Base-by-base conservation (phyloP, 257 asterid genomes). In the Nicotiana tabacum region DNA sequence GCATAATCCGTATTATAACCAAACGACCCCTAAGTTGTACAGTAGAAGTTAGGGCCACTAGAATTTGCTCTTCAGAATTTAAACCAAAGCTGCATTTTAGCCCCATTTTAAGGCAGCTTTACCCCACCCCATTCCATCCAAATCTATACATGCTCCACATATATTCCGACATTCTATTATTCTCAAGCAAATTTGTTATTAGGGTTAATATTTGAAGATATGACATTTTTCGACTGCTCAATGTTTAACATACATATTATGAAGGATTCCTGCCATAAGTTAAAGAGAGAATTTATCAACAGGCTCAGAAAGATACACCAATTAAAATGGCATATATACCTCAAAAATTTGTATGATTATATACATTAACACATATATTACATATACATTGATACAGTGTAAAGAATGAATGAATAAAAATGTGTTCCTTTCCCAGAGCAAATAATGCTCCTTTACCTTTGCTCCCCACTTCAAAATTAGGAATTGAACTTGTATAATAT, bases 341-440 rank as follows among this genome's bases (percentile, higher is more conserved):
- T 74, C 35, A 27, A 74, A 74, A 46, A 24, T 0, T 13, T 48
- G 80, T 48, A 74, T 74, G 62, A 74, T 48, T 74, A 74, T 74
- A 74, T 74, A 74, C 79, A 43, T 21, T 43, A 70, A 39, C 11
- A 21, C 35, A 43, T 46, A 43, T 60, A 60, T 46, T 46, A 46
- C 79, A 72, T 74, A 74, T 74, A 74, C 39, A 46, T 48, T 48
- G 61, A 74, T 24, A 24, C 13, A 13, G 27, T 74, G 61, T 48
- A 74, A 74, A 48, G 79, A 74, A 74, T 74, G 62, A 74, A 74
- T 48, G 43, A 74, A 74, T 74, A 74, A 74, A 74, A 51, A 51
- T 51, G 56, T 51, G 16, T 11, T 51, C 56, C 10, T 48, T 11
- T 48, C 13, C 55, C 55, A 10, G 10, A 48, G 56, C 56, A 48